Evolutionary conservation across 2,329 filamentous ascomycete genomes (phyloP).

Genomic region (Diaporthe vaccinii): DNA sequence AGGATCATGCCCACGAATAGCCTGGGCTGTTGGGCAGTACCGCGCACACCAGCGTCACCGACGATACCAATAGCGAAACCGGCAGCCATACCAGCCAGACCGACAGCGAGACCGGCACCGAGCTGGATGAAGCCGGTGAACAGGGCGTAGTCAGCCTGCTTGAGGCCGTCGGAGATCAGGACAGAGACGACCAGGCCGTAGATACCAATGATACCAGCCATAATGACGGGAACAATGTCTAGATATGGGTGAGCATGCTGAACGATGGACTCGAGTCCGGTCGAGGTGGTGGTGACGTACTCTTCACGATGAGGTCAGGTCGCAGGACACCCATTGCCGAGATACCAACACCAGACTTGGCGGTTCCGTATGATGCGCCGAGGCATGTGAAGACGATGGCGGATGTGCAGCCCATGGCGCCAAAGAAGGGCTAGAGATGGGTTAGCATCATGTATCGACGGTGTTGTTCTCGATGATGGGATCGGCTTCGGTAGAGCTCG

Average conservation of each 20-base stretch:
- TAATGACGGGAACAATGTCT: constrained; percentile 99
- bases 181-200: constrained; percentile 93
- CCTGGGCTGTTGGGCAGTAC: constrained; percentile 85
- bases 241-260: constrained; percentile 39
- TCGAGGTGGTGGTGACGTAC: constrained; percentile 67
- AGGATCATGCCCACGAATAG: constrained; percentile 98
- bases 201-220: constrained; percentile 99
- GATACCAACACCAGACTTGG: constrained; percentile 99
- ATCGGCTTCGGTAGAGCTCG: constrained; percentile 47
- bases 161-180: constrained; percentile 84
- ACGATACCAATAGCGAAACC: constrained; percentile 91
- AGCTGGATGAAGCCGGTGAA: constrained; percentile 90
- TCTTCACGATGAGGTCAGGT: constrained; percentile 99
- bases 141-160: constrained; percentile 76
- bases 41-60: constrained; percentile 89
- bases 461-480: constrained; percentile 37
- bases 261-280: constrained; percentile 37
- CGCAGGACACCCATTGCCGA: constrained; percentile 97
- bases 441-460: constrained; percentile 50
- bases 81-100: constrained; percentile 85
- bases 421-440: constrained; percentile 83
- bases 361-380: constrained; percentile 72
- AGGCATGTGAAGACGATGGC: constrained; percentile 67
- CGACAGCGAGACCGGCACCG: constrained; percentile 85
- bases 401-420: constrained; percentile 92